Base-by-base conservation (phyloP, 768 basidiomycete species). In the Tulasnella calospora region DNA sequence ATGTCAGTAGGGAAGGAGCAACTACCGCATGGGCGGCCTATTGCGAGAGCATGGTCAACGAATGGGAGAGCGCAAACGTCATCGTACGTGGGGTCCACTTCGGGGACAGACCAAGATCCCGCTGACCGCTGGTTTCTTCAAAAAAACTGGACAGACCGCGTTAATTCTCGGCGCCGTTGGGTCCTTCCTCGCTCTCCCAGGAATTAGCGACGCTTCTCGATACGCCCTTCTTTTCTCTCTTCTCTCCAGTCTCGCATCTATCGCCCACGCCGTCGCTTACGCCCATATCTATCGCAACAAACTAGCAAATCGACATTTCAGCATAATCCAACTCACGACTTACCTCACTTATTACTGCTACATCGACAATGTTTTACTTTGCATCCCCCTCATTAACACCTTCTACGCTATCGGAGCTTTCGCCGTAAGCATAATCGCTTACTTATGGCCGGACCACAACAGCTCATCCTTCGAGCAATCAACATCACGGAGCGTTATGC, bases 41-140 rank as follows among this genome's bases (percentile, higher is more conserved):
- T 23, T 41, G 40, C 69, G 70, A 74, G 23, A 71, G 67, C 35
- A 33, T 78, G 30, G 71, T 78, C 38, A 69, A 72, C n/a, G 77
- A 78, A 46, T 78, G 77, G 77, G 70, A 71, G 17, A 78, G 71
- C 47, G 27, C 70, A 15, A 78, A 78, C 23, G 71, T 78, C 41
- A 78, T 78, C 36, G 77, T 78, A 46, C 15, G 77, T 78, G 17
- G 12, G 27, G 36, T 12, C 10, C 51, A 12, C 13, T 30, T 5
- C 13, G 27, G 33, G 30, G 1, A 30, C 0, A 9, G 7, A 67
- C 33, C 30, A 13, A 0, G 7, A 30, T 23, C 6, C 27, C 27
- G 61, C 61, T 67, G 30, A 67, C 61, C 33, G 7, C 44, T 44
- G 44, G 44, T 44, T 44, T 15, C 44, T 15, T 44, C 44, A 6